Evolutionary conservation across 352 stramenopile genomes (phyloP).

Genomic region (Phytophthora aleatoria): DNA sequence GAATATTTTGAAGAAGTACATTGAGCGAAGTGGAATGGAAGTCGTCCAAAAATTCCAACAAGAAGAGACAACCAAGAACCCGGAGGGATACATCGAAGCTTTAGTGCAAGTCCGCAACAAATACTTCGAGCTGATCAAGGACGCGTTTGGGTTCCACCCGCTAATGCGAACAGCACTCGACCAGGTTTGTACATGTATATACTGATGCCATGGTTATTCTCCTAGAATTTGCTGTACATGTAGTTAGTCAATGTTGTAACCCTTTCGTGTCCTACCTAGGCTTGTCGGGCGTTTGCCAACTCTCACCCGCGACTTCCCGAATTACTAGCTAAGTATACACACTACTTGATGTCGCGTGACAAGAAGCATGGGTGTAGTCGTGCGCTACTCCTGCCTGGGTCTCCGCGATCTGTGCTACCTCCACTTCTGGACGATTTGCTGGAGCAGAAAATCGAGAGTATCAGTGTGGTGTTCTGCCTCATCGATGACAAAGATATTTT

Average conservation of each 20-base stretch:
- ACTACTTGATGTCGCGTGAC: constrained; percentile 85
- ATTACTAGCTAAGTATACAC: constrained; percentile 83
- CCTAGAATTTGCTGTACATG: not conserved
- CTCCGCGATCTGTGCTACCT: constrained; percentile 19
- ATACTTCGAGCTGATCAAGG: constrained; percentile 84
- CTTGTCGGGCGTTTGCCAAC: constrained; percentile 85
- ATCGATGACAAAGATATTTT: constrained; percentile 91
- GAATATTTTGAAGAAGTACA: constrained; percentile 89
- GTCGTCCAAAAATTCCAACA: constrained; percentile 83
- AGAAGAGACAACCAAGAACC: constrained; percentile 79
- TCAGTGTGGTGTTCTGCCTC: constrained; percentile 86
- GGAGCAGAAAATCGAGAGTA: constrained; percentile 83
- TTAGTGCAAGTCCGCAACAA: constrained; percentile 83
- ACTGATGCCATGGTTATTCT: not conserved
- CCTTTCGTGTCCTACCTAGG: constrained; percentile 41
- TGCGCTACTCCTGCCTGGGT: constrained; percentile 32
- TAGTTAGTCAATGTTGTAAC: not conserved
- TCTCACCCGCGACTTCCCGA: constrained; percentile 80
- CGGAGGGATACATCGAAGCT: constrained; percentile 86
- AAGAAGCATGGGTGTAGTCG: constrained; percentile 39
- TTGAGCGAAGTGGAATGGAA: constrained; percentile 77
- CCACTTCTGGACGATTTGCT: constrained; percentile 54
- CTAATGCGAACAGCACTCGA: constrained; percentile 85
- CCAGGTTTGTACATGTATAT: constrained; percentile 50
- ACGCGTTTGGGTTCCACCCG: constrained; percentile 82